phyloP scores from a whole-genome alignment of 2,329 filamentous ascomycete genomes.

The Arthrocladium fulminans region DNA sequence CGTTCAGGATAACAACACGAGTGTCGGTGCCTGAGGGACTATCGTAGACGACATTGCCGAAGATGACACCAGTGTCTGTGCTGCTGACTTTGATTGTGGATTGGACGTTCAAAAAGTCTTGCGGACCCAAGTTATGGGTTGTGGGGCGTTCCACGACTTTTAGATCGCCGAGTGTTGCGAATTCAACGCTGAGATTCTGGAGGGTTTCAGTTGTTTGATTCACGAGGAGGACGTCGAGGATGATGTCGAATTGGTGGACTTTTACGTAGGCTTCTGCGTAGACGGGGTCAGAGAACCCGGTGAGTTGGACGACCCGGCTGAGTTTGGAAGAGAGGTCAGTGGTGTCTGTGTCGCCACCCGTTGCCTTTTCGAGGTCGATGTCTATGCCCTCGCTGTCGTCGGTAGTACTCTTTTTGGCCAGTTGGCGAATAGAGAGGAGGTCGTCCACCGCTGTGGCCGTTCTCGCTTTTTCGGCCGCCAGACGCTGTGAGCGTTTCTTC shows the following conservation, averaged over 20 bases:
- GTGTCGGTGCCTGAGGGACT: conserved; percentile 85
- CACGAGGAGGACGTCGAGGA: conserved; percentile 89
- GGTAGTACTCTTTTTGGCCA: conserved; percentile 78
- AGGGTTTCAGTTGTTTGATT: conserved; percentile 96
- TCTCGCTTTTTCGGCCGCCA: conserved; percentile 86
- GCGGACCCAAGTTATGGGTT: conserved; percentile 87
- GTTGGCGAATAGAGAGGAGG: conserved; percentile 81
- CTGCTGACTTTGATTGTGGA: conserved; percentile 98
- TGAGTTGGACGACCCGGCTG: conserved; percentile 90
- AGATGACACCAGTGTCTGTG: conserved; percentile 96
- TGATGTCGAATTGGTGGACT: conserved; percentile 97
- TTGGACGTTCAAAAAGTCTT: conserved; percentile 97
- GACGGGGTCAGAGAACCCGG: conserved; percentile 94
- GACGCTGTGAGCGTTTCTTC: conserved; percentile 93
- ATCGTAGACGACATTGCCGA: conserved; percentile 97
- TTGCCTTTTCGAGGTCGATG: conserved; percentile 84
- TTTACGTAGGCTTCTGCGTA: conserved; percentile 99
- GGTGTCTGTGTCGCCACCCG: conserved; percentile 70
- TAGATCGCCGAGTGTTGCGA: conserved; percentile 93
- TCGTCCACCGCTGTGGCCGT: conserved; percentile 92
- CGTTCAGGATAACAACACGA: conserved; percentile 95
- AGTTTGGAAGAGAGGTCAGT: conserved; percentile 91
- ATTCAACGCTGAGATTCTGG: conserved; percentile 94
- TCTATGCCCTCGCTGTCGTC: conserved; percentile 81
- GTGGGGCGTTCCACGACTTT: conserved; percentile 96